Evolutionary conservation across 108 stramenopile genomes (phyloP).

Genomic region (Pseudonitzschia pungens): DNA sequence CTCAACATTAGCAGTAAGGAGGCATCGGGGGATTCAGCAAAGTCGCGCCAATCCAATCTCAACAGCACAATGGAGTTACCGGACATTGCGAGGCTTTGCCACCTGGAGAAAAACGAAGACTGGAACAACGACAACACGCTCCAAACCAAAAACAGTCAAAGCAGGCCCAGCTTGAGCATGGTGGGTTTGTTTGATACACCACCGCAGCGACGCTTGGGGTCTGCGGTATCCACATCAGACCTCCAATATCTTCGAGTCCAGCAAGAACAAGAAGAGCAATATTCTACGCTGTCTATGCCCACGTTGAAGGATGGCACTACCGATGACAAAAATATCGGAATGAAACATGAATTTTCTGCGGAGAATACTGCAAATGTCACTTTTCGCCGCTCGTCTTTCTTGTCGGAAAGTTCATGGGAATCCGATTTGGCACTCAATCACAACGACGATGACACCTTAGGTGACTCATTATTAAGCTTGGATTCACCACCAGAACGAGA

Average conservation of each 20-base stretch:
- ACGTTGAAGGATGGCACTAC: neutral
- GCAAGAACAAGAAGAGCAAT: neutral
- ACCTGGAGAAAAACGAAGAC: neutral
- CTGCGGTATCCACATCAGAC: neutral
- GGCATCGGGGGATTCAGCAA: too few relatives aligned
- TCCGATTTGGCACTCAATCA: too few relatives aligned
- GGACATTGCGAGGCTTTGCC: too few relatives aligned
- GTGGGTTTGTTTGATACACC: neutral
- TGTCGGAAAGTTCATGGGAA: too few relatives aligned
- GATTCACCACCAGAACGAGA: too few relatives aligned
- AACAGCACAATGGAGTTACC: too few relatives aligned
- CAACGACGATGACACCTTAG: neutral
- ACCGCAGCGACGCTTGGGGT: neutral
- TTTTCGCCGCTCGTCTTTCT: too few relatives aligned
- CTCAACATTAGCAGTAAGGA: neutral
- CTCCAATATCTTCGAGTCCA: neutral
- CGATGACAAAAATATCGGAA: neutral
- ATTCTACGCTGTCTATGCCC: constrained; percentile 1
- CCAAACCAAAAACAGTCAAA: neutral
- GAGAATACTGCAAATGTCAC: neutral
- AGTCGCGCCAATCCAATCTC: too few relatives aligned
- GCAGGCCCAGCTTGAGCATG: neutral
- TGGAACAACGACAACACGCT: neutral
- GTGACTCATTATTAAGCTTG: too few relatives aligned
- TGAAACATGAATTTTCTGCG: neutral